Base-by-base conservation (phyloP, 805 yeast species). In the Metschnikowia koreensis region DNA sequence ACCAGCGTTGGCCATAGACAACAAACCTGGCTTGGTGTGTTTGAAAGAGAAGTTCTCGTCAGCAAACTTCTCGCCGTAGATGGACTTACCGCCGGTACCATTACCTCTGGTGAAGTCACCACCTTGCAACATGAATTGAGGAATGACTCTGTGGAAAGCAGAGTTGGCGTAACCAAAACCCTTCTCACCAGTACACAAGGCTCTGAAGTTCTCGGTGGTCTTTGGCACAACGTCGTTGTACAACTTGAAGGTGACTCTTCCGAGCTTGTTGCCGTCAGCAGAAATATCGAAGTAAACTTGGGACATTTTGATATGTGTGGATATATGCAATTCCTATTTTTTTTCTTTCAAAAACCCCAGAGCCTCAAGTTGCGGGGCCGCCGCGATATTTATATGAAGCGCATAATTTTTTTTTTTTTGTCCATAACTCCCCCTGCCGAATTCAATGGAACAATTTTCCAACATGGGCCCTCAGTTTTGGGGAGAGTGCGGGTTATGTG, bases 1-100 rank as follows among this genome's bases (percentile, higher is more conserved):
- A 66, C 97, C 97, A 61, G 97, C 96, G 73, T 93, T 93, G 73
- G 97, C 97, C 97, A 93, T 93, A 61, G 97, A 89, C 75, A 74
- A 87, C 76, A 81, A 91, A 68, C 96, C 96, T 81, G 80, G 96
- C 84, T 74, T 83, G 80, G 76, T 77, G 78, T 93, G 97, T 69
- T 73, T 85, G 76, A 77, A 76, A 69, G 66, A 59, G 68, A 94
- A 93, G 70, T 86, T 86, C 71, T 93, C 99, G 68, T 93, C 99
- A 62, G 89, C 96, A 73, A 87, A 87, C 70, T 81, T 84, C 58
- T 81, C 84, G 62, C 93, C 93, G 75, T 87, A 87, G 75, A 87
- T 87, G 51, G 91, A 86, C 73, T 83, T 84, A 73, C 98, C 98
- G 71, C 98, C 98, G 64, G 88, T 86, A 64, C 98, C 97, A 75